Base-by-base conservation (phyloP, 371 early-diverging fungal species). In the Zancudomyces culisetae region DNA sequence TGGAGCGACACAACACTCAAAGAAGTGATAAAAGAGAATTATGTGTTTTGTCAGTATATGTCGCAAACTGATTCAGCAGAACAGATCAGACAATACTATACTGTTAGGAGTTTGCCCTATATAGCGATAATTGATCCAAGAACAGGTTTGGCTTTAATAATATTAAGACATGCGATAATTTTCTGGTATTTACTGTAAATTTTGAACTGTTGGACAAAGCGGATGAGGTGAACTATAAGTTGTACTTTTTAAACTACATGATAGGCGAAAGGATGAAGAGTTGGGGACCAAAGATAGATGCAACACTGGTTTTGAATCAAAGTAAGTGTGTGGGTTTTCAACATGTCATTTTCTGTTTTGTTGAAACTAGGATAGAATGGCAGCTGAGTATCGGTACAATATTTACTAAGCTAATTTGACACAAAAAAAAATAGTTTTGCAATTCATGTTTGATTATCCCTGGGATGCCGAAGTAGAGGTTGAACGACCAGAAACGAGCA, bases 51-150 rank as follows among this genome's bases (percentile, higher is more conserved):
- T 22, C 87, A 86, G 80, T 82, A 74, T 52, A 66, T 68, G 27
- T 57, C 70, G 29, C 75, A 79, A 6, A 78, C 75, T 27, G 54
- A 71, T 0, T 89, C 88, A 45, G 93, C 90, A 41, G 64, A 66
- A 24, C 60, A 76, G 46, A 87, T 89, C 58, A 56, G 61, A 20
- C 78, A 61, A 1, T 80, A 76, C 57, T 94, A 96, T 64, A 76
- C 76, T 10, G 62, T 86, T 24, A 59, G 64, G 13, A 54, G 49
- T 22, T 83, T 71, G 43, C 96, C 95, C 21, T 87, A 92, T 63
- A 68, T 87, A 18, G 87, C 87, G 23, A 81, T 85, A 47, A 74
- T 94, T 30, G 93, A 94, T 59, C 85, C 95, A 1, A 70, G 83
- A 45, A 94, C 90, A 23, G 90, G 91, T 77, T 23, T 10, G 35